Conservation (phyloP, 2,329 filamentous ascomycete species). For the Aspergillus flavus region DNA sequence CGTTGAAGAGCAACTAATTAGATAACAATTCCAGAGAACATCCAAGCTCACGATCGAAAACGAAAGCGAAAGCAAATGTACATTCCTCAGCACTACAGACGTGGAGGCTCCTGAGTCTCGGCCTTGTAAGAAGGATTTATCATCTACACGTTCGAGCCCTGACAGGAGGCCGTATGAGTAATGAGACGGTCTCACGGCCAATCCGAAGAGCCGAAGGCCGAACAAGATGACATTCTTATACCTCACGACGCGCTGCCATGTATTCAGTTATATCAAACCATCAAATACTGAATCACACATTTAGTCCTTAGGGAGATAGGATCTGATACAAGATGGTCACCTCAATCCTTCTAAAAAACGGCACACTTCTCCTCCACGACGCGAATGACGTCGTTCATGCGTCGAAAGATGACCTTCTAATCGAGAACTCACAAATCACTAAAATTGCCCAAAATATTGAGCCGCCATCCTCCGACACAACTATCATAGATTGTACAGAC, state of each 20-base stretch:
- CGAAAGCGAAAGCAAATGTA: no score
- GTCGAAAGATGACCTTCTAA: constrained; percentile 17
- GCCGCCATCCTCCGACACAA: constrained; percentile 9
- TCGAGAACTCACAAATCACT: constrained; percentile 24
- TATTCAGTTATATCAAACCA: not conserved
- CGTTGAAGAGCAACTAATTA: no score
- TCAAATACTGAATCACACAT: not conserved
- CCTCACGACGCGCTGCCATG: not conserved
- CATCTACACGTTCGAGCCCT: not conserved
- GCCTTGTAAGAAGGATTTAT: not conserved
- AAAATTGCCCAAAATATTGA: constrained; percentile 21
- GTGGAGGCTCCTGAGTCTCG: not conserved
- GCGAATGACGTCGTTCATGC: not conserved
- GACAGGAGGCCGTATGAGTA: not conserved
- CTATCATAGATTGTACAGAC: constrained; percentile 45
- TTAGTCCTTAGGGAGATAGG: not conserved
- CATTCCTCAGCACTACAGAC: not conserved
- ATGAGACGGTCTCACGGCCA: not conserved
- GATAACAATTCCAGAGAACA: no score
- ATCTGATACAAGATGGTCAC: not conserved
- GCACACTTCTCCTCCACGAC: not conserved
- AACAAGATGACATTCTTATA: not conserved
- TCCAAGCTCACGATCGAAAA: not conserved
- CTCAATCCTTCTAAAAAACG: not conserved
- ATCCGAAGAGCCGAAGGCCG: not conserved